Conservation (phyloP, 345 rosid species). For the Euphorbia lathyris region DNA sequence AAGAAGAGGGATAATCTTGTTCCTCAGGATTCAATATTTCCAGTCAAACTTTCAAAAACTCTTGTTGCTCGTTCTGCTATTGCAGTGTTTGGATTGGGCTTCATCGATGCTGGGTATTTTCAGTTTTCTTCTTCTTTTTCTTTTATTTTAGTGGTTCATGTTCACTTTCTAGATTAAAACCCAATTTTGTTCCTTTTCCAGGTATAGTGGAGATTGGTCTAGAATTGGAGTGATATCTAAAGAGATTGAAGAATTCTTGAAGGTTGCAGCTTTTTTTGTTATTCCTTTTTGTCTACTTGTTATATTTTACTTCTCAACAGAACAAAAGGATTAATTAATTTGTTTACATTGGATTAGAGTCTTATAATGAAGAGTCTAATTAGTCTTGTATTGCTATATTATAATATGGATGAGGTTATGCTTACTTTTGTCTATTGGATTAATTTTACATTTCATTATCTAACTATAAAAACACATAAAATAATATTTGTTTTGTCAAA, state of each 20-base stretch:
- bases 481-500: too few species aligned
- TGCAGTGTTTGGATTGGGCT: constrained; percentile 57
- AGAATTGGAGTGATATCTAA: constrained; percentile 77
- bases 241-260: constrained; percentile 63
- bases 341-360: too few species aligned
- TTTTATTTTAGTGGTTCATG: too few species aligned
- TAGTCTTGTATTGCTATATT: too few species aligned
- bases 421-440: too few species aligned
- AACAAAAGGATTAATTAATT: constrained; percentile 25
- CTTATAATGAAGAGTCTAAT: too few species aligned
- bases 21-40: constrained; percentile 8
- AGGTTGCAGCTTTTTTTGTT: constrained; percentile 59
- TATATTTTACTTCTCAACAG: constrained; percentile 37
- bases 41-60: constrained; percentile 13
- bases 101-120: constrained; percentile 75
- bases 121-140: not conserved
- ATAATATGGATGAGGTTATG: too few species aligned
- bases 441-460: too few species aligned
- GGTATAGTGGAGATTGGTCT: constrained; percentile 95
- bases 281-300: constrained; percentile 66
- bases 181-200: constrained; percentile 3
- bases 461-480: too few species aligned
- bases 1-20: constrained; percentile 35
- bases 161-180: too few species aligned
- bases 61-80: constrained; percentile 39